Base-by-base conservation (phyloP, 805 yeast species). In the Candida michaelii region DNA sequence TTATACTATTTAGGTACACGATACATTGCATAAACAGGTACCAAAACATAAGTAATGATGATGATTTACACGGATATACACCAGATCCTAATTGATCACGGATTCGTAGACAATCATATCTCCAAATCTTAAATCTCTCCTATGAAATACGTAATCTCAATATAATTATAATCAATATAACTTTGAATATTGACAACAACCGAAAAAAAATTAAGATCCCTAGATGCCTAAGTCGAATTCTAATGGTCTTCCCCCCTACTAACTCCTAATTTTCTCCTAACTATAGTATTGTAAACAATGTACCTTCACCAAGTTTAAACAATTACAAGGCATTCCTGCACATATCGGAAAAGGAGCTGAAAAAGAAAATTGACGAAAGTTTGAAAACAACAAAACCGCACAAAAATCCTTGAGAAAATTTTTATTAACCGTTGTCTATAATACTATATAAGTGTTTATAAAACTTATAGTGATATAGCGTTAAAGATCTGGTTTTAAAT, bases 321-420 rank as follows among this genome's bases (percentile, higher is more conserved):
- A 31, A 31, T 31, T 31, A 15, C 18, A 18, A 24, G 37, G 29
- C 29, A 34, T 34, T 34, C 37, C 37, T 34, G 37, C 19, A 34
- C 21, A 34, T 10, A 27, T 27, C 32, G 24, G 32, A 17, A 9
- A 17, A 36, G 39, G 31, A 36, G 39, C 32, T 36, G 11, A 36
- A 36, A 27, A 36, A 27, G 39, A 36, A 27, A 36, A 25, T 27
- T 36, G 39, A 36, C 32, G 39, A 27, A 17, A 3, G n/a, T 27
- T 14, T n/a, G 19, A 34, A 21, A 34, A 34, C 29, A 34, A 34
- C 37, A 34, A 34, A 34, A 34, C 29, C 37, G 37, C 37, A 21
- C 30, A 21, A 34, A 31, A 34, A 34, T 34, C 37, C 37, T 34
- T 34, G 37, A 34, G 37, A 34, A 34, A 34, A 34, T 23, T 34